A percentile compares a stretch with the other conserved stretches of the same genome.
Conservation (phyloP, 352 stramenopile species). For the Phytophthora multivora region DNA sequence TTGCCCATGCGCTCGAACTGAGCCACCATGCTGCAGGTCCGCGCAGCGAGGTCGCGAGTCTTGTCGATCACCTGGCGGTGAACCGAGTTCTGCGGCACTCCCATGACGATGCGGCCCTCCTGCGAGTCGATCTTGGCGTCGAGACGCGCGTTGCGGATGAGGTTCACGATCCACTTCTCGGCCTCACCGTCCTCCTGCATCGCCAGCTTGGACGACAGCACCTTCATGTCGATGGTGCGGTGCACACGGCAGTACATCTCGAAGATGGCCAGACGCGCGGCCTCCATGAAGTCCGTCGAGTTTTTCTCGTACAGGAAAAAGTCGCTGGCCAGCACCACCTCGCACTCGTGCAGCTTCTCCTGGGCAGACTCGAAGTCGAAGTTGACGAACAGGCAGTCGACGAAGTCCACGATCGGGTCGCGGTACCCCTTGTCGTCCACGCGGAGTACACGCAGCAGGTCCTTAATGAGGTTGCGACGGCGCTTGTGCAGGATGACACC, state of each 20-base stretch:
- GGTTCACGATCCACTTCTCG: slow-evolving; percentile 99
- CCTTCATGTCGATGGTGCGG: slow-evolving; percentile 98
- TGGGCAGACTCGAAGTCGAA: slow-evolving; percentile 99
- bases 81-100: slow-evolving; percentile 90
- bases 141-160: slow-evolving; percentile 97
- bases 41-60: slow-evolving; percentile 94
- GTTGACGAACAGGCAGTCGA: slow-evolving; percentile 97
- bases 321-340: slow-evolving; percentile 95
- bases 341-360: slow-evolving; percentile 92
- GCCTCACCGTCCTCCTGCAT: slow-evolving; percentile 96
- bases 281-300: slow-evolving; percentile 98
- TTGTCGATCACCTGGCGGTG: slow-evolving; percentile 98
- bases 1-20: slow-evolving; percentile 88
- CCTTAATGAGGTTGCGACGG: slow-evolving; percentile 92
- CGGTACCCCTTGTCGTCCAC: slow-evolving; percentile 85
- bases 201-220: slow-evolving; percentile 95
- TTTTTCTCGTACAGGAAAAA: slow-evolving; percentile 98
- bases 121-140: slow-evolving; percentile 99
- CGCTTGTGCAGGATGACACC: slow-evolving; percentile 98
- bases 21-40: slow-evolving; percentile 89
- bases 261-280: slow-evolving; percentile 97
- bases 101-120: slow-evolving; percentile 98
- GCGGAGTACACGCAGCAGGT: slow-evolving; percentile 96
- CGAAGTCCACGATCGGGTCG: slow-evolving; percentile 93
- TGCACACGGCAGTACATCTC: slow-evolving; percentile 99